phyloP scores from a whole-genome alignment of 1,284 basidiomycete genomes.

The Puccinia sorghi region DNA sequence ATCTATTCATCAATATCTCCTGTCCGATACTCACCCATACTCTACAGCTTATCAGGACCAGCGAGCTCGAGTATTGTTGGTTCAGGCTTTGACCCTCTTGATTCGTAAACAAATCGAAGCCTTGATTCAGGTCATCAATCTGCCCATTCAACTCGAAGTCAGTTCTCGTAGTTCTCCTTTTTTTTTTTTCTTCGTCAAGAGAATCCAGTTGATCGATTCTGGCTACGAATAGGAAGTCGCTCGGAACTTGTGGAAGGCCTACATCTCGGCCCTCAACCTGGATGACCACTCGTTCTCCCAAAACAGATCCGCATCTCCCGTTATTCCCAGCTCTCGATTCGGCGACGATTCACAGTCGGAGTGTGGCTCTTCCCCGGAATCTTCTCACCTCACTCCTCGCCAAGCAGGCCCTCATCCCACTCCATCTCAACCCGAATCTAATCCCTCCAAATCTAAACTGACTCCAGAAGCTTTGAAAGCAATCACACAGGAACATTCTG shows the following conservation, averaged over 20 bases:
- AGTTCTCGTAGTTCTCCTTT: neutral
- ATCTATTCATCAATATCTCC: neutral
- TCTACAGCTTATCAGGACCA: slow-evolving; percentile 33
- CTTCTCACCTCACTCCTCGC: no score
- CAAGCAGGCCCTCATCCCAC: no score
- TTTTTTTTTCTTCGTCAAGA: no score
- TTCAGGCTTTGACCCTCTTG: slow-evolving; percentile 36
- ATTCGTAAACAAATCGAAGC: slow-evolving; percentile 45
- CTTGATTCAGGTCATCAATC: slow-evolving; percentile 6
- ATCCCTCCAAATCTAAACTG: neutral
- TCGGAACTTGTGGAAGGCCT: slow-evolving; percentile 24
- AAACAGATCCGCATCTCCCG: neutral
- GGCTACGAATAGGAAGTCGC: slow-evolving; percentile 7
- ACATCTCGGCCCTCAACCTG: slow-evolving; percentile 15
- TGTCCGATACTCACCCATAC: neutral
- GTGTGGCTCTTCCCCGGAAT: slow-evolving; percentile 7
- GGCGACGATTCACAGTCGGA: slow-evolving; percentile 8
- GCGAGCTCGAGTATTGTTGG: slow-evolving; percentile 24
- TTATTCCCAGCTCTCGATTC: neutral
- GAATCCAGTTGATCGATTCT: neutral
- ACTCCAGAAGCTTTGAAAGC: slow-evolving; percentile 41
- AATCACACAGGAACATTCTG: slow-evolving; percentile 20
- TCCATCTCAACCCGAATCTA: neutral
- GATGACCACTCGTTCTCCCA: neutral
- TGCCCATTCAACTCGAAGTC: slow-evolving; percentile 32